Percentiles rank a stretch among this genome's conserved stretches.
phyloP scores from a whole-genome alignment of 345 rosid species.

The Litchi chinensis region DNA sequence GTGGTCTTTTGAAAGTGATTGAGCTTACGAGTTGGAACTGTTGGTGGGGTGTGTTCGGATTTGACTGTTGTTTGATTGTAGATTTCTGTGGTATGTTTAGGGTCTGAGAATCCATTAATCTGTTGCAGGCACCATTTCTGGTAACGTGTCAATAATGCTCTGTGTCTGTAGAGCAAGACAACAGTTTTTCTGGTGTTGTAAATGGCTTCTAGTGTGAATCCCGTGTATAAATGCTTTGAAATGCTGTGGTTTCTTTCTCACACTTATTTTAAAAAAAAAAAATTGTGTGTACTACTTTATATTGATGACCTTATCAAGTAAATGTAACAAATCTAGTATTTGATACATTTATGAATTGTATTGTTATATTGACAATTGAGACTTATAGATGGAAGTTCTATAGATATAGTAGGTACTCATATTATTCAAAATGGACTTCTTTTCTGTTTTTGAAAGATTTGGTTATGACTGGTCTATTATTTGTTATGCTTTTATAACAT shows the following conservation, averaged over 20 bases:
- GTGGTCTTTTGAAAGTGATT: neutral
- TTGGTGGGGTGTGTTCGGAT: neutral
- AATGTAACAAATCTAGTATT: neutral
- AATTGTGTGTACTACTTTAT: neutral
- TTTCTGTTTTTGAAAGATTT: neutral
- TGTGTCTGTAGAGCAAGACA: neutral
- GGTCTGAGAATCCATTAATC: conserved; percentile 6
- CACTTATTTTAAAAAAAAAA: neutral
- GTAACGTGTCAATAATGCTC: neutral
- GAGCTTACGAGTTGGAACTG: neutral
- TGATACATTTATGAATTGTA: neutral
- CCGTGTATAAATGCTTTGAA: neutral
- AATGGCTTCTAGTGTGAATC: neutral
- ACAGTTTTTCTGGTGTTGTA: neutral
- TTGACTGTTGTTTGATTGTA: neutral
- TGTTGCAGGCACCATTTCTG: neutral
- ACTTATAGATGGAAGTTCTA: neutral
- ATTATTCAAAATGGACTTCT: neutral
- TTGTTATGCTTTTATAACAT: neutral
- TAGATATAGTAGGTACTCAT: neutral
- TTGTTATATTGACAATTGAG: neutral
- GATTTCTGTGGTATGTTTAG: neutral
- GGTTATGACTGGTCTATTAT: neutral
- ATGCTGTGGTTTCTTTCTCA: neutral
- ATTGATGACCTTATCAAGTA: neutral